Evolutionary conservation across 257 asterid genomes (phyloP).

Genomic region (Fraxinus excelsior): DNA sequence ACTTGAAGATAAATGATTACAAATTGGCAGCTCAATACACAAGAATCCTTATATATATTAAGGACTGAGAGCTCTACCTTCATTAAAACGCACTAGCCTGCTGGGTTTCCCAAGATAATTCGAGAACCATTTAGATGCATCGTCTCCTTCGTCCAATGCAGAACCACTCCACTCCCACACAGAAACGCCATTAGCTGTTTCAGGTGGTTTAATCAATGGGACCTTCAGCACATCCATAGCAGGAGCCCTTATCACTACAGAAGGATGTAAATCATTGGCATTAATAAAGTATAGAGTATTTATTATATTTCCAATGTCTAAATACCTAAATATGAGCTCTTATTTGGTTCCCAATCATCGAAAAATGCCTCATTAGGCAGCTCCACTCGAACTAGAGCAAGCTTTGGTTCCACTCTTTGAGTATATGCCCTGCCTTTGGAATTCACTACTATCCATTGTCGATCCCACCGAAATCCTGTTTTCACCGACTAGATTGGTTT

Average conservation of each 20-base stretch:
- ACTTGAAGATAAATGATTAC: not conserved
- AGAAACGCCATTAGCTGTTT: slow-evolving; percentile 25
- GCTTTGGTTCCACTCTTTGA: slow-evolving; percentile 75
- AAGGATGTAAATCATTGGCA: not conserved
- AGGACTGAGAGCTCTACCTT: slow-evolving; percentile 25
- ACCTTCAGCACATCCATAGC: slow-evolving; percentile 32
- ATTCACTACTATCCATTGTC: slow-evolving; percentile 73
- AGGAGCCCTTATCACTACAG: slow-evolving; percentile 32
- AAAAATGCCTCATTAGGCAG: slow-evolving; percentile 61
- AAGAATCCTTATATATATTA: not conserved
- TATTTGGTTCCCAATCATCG: slow-evolving; percentile 40
- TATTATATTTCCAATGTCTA: not conserved
- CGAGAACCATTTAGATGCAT: slow-evolving; percentile 38
- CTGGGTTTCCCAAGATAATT: slow-evolving; percentile 36
- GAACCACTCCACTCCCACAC: slow-evolving; percentile 46
- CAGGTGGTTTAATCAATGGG: slow-evolving; percentile 28
- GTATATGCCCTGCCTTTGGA: slow-evolving; percentile 68
- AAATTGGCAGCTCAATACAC: not conserved
- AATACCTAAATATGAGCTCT: slow-evolving; percentile 51
- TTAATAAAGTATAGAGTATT: not conserved
- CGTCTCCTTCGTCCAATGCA: slow-evolving; percentile 41
- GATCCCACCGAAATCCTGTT: slow-evolving; percentile 86
- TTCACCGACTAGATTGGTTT: no score
- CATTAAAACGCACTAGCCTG: slow-evolving; percentile 42
- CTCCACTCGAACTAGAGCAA: slow-evolving; percentile 62